A percentile compares a stretch with the other conserved stretches of the same genome.
These are phyloP conservation scores for Citrullus amarus DNA, from an alignment of 306 rosid genomes.

Conservation along the genomic window DNA sequence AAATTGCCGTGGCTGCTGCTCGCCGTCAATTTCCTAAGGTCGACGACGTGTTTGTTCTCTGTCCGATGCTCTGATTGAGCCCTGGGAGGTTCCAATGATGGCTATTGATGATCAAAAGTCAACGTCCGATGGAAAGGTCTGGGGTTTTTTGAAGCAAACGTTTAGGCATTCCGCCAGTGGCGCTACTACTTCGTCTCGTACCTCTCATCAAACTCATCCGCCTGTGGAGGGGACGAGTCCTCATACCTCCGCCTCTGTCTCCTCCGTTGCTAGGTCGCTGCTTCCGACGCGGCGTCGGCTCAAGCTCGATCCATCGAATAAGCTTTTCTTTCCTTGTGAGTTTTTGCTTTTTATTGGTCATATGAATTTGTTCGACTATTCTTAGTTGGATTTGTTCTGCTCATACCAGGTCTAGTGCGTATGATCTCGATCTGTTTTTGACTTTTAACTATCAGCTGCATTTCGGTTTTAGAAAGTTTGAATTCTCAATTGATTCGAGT, in stretches of 20 bases:
- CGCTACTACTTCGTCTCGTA: constrained; percentile 28
- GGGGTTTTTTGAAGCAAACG: constrained; percentile 85
- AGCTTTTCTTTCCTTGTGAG: constrained; percentile 93
- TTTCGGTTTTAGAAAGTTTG: neutral
- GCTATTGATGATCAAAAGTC: constrained; percentile 57
- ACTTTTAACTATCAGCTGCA: neutral
- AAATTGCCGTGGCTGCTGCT: neutral
- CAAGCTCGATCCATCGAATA: constrained; percentile 86
- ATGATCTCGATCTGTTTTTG: neutral
- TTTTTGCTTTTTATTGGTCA: neutral
- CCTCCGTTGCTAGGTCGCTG: constrained; percentile 84
- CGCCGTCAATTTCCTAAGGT: neutral
- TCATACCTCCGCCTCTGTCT: constrained; percentile 51
- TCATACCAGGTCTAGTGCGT: neutral
- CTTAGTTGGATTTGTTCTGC: neutral
- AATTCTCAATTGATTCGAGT: neutral
- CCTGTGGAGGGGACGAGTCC: constrained; percentile 41
- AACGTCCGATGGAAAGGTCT: constrained; percentile 67
- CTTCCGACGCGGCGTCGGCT: constrained; percentile 93
- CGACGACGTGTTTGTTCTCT: neutral
- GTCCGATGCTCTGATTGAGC: constrained; percentile 24
- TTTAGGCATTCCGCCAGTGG: constrained; percentile 38
- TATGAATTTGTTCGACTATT: neutral
- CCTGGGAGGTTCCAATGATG: constrained; percentile 24
- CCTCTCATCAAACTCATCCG: constrained; percentile 16